Evolutionary conservation across 805 yeast genomes (phyloP).

Genomic region (Candida montana): DNA sequence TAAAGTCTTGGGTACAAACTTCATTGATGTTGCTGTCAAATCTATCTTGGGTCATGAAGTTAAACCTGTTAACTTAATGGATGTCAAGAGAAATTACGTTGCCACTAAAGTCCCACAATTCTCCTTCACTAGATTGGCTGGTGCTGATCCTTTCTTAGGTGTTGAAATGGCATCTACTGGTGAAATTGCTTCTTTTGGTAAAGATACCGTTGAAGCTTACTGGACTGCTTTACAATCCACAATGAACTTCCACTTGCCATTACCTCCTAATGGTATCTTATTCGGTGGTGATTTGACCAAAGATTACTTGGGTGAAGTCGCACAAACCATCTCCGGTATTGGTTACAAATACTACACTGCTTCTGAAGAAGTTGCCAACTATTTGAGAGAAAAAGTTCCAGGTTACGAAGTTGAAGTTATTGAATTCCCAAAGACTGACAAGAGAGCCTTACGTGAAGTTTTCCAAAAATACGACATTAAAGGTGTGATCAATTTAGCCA

Average conservation of each 20-base stretch:
- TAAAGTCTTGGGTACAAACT: conserved; percentile 90
- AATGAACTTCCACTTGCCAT: conserved; percentile 93
- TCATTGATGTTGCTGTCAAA: conserved; percentile 90
- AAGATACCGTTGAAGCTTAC: conserved; percentile 81
- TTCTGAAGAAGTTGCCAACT: conserved; percentile 62
- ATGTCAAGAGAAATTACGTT: conserved; percentile 66
- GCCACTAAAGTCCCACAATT: conserved; percentile 98
- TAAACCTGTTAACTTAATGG: conserved; percentile 81
- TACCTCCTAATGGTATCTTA: conserved; percentile 82
- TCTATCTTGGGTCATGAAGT: conserved; percentile 68
- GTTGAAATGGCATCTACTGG: conserved; percentile 99
- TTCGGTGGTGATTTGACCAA: conserved; percentile 90
- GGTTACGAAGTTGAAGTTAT: conserved; percentile 48
- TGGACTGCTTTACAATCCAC: conserved; percentile 97
- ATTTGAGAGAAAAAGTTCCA: conserved; percentile 47
- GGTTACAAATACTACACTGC: conserved; percentile 84
- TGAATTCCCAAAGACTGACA: conserved; percentile 89
- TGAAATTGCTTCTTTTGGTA: conserved; percentile 96
- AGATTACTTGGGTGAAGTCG: conserved; percentile 69
- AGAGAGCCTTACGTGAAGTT: conserved; percentile 87
- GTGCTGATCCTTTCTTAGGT: conserved; percentile 98
- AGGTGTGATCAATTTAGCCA: conserved; percentile 89
- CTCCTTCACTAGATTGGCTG: conserved; percentile 96
- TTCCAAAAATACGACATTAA: conserved; percentile 82
- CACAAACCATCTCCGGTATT: conserved; percentile 57